Evolutionary conservation across 2,329 filamentous ascomycete genomes (phyloP), one percentile per base, ranked within the genome.

Genomic region (Beauveria asiatica): DNA sequence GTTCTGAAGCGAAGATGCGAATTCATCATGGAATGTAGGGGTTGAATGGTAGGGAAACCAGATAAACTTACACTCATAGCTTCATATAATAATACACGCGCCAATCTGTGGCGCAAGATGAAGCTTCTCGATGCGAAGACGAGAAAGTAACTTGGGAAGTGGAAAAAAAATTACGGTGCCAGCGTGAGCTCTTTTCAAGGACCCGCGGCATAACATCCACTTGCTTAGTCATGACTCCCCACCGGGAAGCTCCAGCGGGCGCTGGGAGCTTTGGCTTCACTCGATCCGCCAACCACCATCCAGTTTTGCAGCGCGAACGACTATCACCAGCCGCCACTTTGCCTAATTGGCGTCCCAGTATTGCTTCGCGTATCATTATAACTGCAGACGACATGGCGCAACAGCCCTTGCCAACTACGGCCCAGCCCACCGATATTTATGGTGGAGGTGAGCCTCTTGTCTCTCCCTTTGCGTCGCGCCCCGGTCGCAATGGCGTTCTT

Each of bases 401-500:
- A 64, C 81, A 84, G 73, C 79, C 80, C 61, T 70, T 85, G 65
- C 77, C 77, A 50, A 79, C 82, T 67, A 76, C 81, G 69, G 76
- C 77, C 64, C 81, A 81, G 72, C 83, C 83, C 63, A 84, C 82
- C 61, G 83, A 86, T 70, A 78, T 84, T 62, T 86, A 86, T 65
- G 83, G 83, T 66, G 83, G 83, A 81, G 83, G 83, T 85, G 71
- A 65, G 70, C 61, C 21, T n/a, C 25, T 11, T 8, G 61, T 61
- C 59, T 62, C 61, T 57, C 64, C 55, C 59, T 65, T 58, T 33
- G 54, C 53, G 44, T 41, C 52, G 54, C 55, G 57, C 50, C 45
- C 48, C 25, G 1, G 42, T 53, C 50, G 50, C 56, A 49, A 60
- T 60, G 39, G 56, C 33, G 19, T 42, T 39, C 4, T 48, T 21